Evolutionary conservation across 495 filamentous ascomycete species (phyloP), one percentile per base, ranked within the genome.

Genomic region (Podospora pseudoanserina): DNA sequence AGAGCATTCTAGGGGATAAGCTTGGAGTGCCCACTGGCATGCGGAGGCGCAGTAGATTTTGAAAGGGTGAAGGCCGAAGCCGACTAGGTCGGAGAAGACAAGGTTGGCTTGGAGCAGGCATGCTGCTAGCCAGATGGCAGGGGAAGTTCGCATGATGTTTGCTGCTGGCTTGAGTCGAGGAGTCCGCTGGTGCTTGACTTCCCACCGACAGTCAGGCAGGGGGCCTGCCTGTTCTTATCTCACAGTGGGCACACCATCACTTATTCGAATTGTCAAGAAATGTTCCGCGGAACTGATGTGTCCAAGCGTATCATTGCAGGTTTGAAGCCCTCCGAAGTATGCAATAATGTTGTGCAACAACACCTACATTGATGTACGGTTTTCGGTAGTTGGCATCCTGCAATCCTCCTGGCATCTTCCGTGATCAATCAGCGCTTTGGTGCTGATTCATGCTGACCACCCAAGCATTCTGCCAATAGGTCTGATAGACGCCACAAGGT

Each of bases 21-120:
- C 56, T 2, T 19, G 53, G 28, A 65, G 18, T 4, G 64, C 9
- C 64, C 34, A 32, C 5, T 65, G 54, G 49, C 64, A 65, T 7
- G 44, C 54, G 19, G 26, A 15, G 26, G n/a, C 54, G 64, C 64
- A 65, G 53, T 57, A 65, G 64, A n/a, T 56, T 9, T 27, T 27
- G 20, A 57, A 19, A 3, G 64, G 64, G 44, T 65, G 20, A n/a
- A 65, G 64, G 26, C 64, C 64, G 26, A 56, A 65, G 54, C 64
- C 64, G 18, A 65, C 64, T 15, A 65, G 54, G 49, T 18, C 59
- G 15, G 59, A 28, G 59, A 61, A 15, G 23, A 61, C 59, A 15
- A 27, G 7, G 27, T 32, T 32, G 59, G 59, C 20, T 27, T 28
- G 27, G 30, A 61, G 59, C 5, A 61, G 23, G 9, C 20, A 61